Evolutionary conservation across 192 early-diverging fungal genomes (phyloP).

Genomic region (Gonapodya sp.): DNA sequence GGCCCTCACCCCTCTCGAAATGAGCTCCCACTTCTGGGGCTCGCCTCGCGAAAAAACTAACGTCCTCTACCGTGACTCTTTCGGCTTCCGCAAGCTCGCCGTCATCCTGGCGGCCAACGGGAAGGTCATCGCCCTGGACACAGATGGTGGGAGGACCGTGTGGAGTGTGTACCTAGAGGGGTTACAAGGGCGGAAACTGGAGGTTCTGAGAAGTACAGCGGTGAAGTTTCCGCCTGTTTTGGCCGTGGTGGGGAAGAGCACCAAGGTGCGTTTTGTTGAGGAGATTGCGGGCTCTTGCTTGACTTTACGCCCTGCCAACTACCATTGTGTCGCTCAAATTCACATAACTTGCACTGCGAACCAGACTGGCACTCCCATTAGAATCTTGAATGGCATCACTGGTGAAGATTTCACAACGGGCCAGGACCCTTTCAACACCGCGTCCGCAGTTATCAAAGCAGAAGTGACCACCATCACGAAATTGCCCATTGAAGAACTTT

Average conservation of each 20-base stretch:
- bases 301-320: not conserved
- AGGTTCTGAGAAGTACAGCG: constrained; percentile 43
- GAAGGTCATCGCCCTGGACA: constrained; percentile 75
- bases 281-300: not conserved
- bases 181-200: constrained; percentile 18
- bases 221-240: constrained; percentile 66
- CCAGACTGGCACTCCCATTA: not conserved
- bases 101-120: constrained; percentile 69
- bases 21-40: not conserved
- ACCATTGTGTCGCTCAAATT: no score
- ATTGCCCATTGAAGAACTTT: constrained; percentile 53
- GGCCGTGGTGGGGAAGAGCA: constrained; percentile 41
- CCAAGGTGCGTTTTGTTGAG: constrained; percentile 17
- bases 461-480: constrained; percentile 32
- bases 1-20: not conserved
- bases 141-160: constrained; percentile 59
- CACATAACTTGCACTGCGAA: no score
- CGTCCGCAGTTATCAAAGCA: not conserved
- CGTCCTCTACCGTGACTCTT: constrained; percentile 44
- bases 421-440: not conserved
- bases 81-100: constrained; percentile 84
- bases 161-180: constrained; percentile 58
- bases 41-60: not conserved
- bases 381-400: constrained; percentile 48
- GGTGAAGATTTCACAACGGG: constrained; percentile 38